Evolutionary conservation across 2,329 filamentous ascomycete species (phyloP), one percentile per base, ranked within the genome.

Genomic region (Diaporthe ilicicola): DNA sequence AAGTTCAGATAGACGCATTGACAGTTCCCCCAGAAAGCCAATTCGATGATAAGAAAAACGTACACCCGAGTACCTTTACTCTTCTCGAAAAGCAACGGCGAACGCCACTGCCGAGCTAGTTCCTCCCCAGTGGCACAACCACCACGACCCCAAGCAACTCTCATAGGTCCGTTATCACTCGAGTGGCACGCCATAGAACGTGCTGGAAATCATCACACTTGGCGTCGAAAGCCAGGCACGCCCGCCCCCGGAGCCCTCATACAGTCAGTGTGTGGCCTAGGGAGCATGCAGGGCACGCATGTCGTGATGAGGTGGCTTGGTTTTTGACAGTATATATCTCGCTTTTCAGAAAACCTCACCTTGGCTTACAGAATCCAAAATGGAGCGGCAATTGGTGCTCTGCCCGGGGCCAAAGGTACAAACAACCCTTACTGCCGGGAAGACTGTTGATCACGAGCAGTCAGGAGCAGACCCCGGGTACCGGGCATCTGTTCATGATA

Each of bases 151-250:
- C 22, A 4, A 2, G 32, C 17, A 19, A 48, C n/a, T 48, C 42
- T 29, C 59, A 62, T 62, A 62, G 59, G 42, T n/a, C 59, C 19
- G 10, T 9, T 12, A 1, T 8, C 19, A 17, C n/a, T 24, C 4
- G n/a, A 50, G 59, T 62, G 59, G 59, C 59, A 37, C 56, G 56
- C 56, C 10, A 62, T 48, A 44, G 42, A 34, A 12, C 27, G 53
- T 55, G 7, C 4, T n/a, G 59, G 42, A 3, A 24, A 64, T 29
- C 29, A 64, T 29, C 29, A n/a, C 59, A 50, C 44, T 29, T 48
- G 42, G 42, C 59, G n/a, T 37, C 13, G 19, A 34, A 0, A 8
- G 24, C 24, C 42, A 61, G 37, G 37, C 42, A n/a, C n/a, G n/a
- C n/a, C n/a, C n/a, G n/a, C n/a, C n/a, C n/a, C n/a, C n/a, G n/a